Percentiles rank a stretch among this genome's conserved stretches.
These are phyloP conservation scores for Hyaloraphidium curvatum DNA, from an alignment of 192 early-diverging fungal genomes.

Conservation along the genomic window DNA sequence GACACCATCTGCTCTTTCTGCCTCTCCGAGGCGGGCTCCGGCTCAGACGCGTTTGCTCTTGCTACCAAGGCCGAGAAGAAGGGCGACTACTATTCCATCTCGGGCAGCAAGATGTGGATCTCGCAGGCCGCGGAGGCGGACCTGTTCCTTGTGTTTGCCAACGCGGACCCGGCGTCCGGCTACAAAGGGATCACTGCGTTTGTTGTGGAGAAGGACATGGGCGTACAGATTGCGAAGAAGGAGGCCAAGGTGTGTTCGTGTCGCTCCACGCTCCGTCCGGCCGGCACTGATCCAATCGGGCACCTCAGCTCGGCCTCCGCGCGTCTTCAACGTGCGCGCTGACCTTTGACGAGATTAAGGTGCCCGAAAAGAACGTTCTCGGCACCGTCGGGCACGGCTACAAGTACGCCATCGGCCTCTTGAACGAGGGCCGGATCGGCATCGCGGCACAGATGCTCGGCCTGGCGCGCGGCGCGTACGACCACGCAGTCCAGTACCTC, in stretches of 20 bases:
- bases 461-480: constrained; percentile 81
- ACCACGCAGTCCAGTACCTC: constrained; percentile 71
- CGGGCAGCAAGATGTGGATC: constrained; percentile 56
- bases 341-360: constrained; percentile 65
- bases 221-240: constrained; percentile 85
- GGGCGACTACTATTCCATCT: constrained; percentile 76
- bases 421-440: constrained; percentile 96
- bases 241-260: constrained; percentile 84
- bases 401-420: constrained; percentile 93
- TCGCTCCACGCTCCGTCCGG: too few relatives aligned
- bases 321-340: constrained; percentile 88
- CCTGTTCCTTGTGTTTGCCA: constrained; percentile 95
- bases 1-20: constrained; percentile 82
- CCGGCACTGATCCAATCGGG: too few relatives aligned
- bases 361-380: constrained; percentile 71
- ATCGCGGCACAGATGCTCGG: constrained; percentile 98
- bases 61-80: constrained; percentile 66
- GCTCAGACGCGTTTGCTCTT: constrained; percentile 85
- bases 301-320: constrained; percentile 66
- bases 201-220: constrained; percentile 80
- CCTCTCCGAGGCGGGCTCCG: constrained; percentile 79
- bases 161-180: constrained; percentile 75
- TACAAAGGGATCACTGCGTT: constrained; percentile 98
- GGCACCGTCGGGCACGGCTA: constrained; percentile 93
- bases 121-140: constrained; percentile 91